Evolutionary conservation across 2,329 filamentous ascomycete species (phyloP).

Genomic region (Cercospora zeae-maydis): DNA sequence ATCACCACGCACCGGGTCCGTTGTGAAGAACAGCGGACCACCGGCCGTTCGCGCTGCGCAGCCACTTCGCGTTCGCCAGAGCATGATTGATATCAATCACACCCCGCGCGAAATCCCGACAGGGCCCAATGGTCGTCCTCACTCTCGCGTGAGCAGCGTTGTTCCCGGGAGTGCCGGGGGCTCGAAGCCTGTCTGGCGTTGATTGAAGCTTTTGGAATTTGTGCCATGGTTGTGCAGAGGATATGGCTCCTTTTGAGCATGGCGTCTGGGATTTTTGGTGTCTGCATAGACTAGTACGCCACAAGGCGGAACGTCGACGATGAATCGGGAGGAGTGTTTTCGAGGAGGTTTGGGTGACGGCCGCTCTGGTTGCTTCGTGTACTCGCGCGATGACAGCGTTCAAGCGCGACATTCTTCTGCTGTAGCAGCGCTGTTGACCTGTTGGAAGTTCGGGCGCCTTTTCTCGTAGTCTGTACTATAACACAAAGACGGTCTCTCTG

Average conservation of each 20-base stretch:
- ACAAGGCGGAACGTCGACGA: not conserved
- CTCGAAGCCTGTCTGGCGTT: constrained; percentile 15
- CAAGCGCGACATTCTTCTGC: constrained; percentile 5
- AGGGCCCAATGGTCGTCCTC: constrained; percentile 9
- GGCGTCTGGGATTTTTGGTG: not conserved
- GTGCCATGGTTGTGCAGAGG: not conserved
- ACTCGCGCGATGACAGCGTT: constrained; percentile 1
- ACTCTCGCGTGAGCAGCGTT: constrained; percentile 16
- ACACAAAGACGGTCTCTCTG: not conserved
- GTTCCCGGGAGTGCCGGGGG: constrained; percentile 11
- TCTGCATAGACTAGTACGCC: not conserved
- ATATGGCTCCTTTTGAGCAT: not conserved
- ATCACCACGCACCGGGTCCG: constrained; percentile 57
- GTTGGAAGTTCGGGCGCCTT: not conserved
- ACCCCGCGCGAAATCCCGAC: constrained; percentile 14
- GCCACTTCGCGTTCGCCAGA: constrained; percentile 15
- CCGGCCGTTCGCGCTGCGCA: constrained; percentile 10
- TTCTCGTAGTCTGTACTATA: constrained; percentile 8
- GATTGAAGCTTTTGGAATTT: not conserved
- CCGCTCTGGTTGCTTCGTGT: not conserved
- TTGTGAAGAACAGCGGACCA: constrained; percentile 48
- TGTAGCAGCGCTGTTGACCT: not conserved
- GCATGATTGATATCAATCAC: constrained; percentile 22
- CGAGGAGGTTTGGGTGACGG: not conserved
- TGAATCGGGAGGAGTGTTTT: not conserved